Percentiles rank a stretch among this genome's conserved stretches.
Evolutionary conservation across 1,284 basidiomycete genomes (phyloP).

Genomic region (Schizophyllum commune): DNA sequence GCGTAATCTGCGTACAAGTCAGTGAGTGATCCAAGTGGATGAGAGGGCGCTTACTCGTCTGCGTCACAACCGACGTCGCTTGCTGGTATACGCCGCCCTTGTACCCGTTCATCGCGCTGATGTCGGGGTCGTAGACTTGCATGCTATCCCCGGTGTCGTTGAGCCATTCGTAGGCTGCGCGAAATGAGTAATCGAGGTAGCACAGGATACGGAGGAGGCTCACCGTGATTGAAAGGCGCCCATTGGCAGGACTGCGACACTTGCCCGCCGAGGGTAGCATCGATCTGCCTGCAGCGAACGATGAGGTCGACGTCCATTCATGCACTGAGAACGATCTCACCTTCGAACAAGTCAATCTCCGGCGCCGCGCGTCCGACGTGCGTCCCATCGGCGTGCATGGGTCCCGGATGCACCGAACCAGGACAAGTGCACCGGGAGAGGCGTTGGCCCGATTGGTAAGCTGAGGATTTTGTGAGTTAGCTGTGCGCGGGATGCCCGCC

Average conservation of each 20-base stretch:
- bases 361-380: slow-evolving; percentile 73
- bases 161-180: slow-evolving; percentile 30
- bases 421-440: slow-evolving; percentile 69
- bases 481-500: not conserved
- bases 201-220: not conserved
- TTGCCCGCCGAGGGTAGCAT: slow-evolving; percentile 24
- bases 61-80: slow-evolving; percentile 7
- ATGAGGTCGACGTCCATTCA: not conserved
- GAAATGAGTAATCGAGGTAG: slow-evolving; percentile 21
- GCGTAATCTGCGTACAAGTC: slow-evolving; percentile 4
- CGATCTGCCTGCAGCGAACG: slow-evolving; percentile 5
- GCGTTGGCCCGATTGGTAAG: slow-evolving; percentile 76
- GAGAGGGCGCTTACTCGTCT: too few relatives aligned
- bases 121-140: slow-evolving; percentile 30
- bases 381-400: slow-evolving; percentile 48
- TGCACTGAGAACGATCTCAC: slow-evolving; percentile 25
- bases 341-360: slow-evolving; percentile 82
- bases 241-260: slow-evolving; percentile 60
- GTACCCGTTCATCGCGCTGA: slow-evolving; percentile 25
- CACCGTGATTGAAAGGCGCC: slow-evolving; percentile 39
- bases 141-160: slow-evolving; percentile 36
- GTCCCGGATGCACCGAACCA: slow-evolving; percentile 79
- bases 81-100: slow-evolving; percentile 13
- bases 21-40: slow-evolving; percentile 2
- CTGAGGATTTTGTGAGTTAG: slow-evolving; percentile 23